Evolutionary conservation across 371 early-diverging fungal genomes (phyloP).

Genomic region (Rhizopus arrhizus): DNA sequence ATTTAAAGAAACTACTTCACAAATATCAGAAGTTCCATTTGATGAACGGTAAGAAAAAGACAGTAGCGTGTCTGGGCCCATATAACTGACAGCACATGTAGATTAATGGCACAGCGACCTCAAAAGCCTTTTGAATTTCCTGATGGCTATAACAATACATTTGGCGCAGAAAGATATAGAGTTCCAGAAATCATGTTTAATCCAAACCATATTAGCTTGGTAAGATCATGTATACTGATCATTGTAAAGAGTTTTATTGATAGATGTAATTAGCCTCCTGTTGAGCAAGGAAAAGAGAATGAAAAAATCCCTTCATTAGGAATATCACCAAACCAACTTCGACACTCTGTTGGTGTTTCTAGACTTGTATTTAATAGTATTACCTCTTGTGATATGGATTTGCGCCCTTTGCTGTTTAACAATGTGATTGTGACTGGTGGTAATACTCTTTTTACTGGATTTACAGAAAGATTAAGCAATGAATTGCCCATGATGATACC

Average conservation of each 20-base stretch:
- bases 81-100: constrained; percentile 11
- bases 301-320: constrained; percentile 32
- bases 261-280: constrained; percentile 13
- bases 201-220: constrained; percentile 52
- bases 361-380: constrained; percentile 74
- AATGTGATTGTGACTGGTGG: constrained; percentile 92
- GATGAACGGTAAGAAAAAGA: constrained; percentile 65
- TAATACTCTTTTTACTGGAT: constrained; percentile 82
- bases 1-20: constrained; percentile 90
- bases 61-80: neutral
- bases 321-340: constrained; percentile 38
- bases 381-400: constrained; percentile 80
- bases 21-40: constrained; percentile 72
- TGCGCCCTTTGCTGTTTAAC: constrained; percentile 77
- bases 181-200: constrained; percentile 87
- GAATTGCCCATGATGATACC: constrained; percentile 70
- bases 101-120: constrained; percentile 60
- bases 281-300: constrained; percentile 23
- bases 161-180: constrained; percentile 82
- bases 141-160: constrained; percentile 86
- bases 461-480: constrained; percentile 81
- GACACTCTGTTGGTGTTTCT: constrained; percentile 55
- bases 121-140: constrained; percentile 91
- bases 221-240: constrained; percentile 10
- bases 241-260: neutral